Percentiles rank a stretch among this genome's conserved stretches.
phyloP scores from a whole-genome alignment of 805 yeast genomes.

The Debaryomyces prosopidis region DNA sequence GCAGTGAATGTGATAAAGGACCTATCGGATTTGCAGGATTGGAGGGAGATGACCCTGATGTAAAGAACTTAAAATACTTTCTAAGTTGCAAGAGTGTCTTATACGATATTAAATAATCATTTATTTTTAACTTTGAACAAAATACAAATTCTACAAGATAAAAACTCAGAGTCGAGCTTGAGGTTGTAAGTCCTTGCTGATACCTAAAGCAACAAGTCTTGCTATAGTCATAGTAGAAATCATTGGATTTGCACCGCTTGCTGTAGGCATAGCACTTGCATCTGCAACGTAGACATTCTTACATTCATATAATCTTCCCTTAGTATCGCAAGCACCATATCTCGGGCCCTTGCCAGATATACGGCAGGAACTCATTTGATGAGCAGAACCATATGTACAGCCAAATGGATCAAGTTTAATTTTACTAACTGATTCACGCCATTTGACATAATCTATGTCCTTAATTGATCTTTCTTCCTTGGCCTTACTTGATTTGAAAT shows the following conservation, averaged over 20 bases:
- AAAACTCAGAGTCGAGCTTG: constrained; percentile 22
- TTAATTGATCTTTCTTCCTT: constrained; percentile 36
- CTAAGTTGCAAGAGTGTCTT: constrained; percentile 48
- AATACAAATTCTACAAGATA: neutral
- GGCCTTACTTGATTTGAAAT: constrained; percentile 36
- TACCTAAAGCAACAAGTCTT: constrained; percentile 38
- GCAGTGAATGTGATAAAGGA: constrained; percentile 79
- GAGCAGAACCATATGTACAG: constrained; percentile 46
- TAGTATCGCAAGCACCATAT: constrained; percentile 43
- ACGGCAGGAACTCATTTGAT: constrained; percentile 55
- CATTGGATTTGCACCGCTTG: constrained; percentile 59
- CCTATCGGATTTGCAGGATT: constrained; percentile 71
- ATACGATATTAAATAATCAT: constrained; percentile 25
- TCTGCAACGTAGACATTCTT: constrained; percentile 51
- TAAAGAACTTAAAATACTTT: constrained; percentile 42
- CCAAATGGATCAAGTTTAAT: constrained; percentile 29
- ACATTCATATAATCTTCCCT: constrained; percentile 50
- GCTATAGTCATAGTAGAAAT: constrained; percentile 48
- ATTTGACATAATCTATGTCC: constrained; percentile 44
- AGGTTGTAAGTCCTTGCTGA: constrained; percentile 33
- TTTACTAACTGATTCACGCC: constrained; percentile 31
- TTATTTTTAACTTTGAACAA: neutral
- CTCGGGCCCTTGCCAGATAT: constrained; percentile 48
- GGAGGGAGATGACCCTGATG: constrained; percentile 27
- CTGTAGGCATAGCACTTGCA: constrained; percentile 51